Evolutionary conservation across 2,329 filamentous ascomycete genomes (phyloP), one percentile per base, ranked within the genome.

Genomic region (Emergomyces pasteurianus): DNA sequence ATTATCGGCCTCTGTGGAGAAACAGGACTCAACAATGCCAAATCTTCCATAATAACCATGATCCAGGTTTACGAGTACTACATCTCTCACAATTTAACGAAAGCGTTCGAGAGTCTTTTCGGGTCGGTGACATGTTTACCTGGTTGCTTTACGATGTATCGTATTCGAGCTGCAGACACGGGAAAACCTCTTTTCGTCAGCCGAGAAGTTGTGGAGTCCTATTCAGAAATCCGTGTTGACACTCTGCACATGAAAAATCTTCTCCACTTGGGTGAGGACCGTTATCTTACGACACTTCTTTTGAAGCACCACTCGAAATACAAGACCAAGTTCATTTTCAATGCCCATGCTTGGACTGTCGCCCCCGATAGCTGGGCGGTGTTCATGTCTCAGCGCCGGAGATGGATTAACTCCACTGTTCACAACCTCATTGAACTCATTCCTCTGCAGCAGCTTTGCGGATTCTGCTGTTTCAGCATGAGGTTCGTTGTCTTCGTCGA

Each of bases 401-500:
- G 94, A 73, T 99, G 94, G 94, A 99, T 99, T 77, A 99, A 99
- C 81, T 96, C 92, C 61, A 99, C 94, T 0, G 90, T 99, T 58
- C 94, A 99, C 81, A 99, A 99, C 74, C 81, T 99, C 64, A 89
- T 95, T 65, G 94, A 99, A 74, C 86, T 99, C 64, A 92, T 97
- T 64, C 92, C 92, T 6, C 81, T 99, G 75, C 85, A 88, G 63
- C 89, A 97, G 73, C 88, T 99, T 58, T 99, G 94, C 75, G 94
- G 94, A 77, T 99, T 99, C 86, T 99, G 94, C 82, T 99, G 94
- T 78, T 99, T 99, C 81, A 95, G 89, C 76, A 99, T 99, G 94
- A 88, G 94, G 69, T 99, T 99, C 75, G 84, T 99, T 62, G 92
- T 99, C 67, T 95, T 99, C 71, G 75, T 99, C 67, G 94, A 99